These are phyloP conservation scores for Naganishia onofrii DNA, from an alignment of 768 basidiomycete species.

Conservation along the genomic window DNA sequence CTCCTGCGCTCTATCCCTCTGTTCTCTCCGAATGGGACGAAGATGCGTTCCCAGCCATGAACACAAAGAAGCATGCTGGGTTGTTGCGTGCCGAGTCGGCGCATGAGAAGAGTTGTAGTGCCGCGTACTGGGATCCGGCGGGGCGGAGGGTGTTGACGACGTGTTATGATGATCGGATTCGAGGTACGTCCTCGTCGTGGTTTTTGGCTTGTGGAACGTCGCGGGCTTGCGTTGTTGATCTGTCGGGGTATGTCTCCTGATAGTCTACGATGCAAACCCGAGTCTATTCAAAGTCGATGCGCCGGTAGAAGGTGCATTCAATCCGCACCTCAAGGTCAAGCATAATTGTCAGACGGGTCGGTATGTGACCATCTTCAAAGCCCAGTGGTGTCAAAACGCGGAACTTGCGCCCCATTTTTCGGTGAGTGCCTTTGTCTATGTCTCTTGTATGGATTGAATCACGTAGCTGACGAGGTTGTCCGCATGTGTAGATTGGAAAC, in stretches of 20 bases:
- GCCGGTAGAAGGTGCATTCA: constrained; percentile 26
- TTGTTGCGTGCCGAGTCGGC: constrained; percentile 30
- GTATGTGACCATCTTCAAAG: constrained; percentile 55
- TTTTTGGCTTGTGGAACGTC: background rate
- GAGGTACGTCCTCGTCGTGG: constrained; percentile 42
- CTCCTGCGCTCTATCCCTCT: background rate
- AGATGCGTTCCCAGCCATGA: constrained; percentile 12
- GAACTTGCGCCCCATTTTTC: constrained; percentile 50
- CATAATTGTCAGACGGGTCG: constrained; percentile 55
- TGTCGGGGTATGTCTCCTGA: background rate
- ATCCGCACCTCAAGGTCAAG: constrained; percentile 4
- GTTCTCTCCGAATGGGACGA: constrained; percentile 2
- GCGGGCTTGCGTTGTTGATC: too few relatives aligned
- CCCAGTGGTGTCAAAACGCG: constrained; percentile 53
- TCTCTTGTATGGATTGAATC: background rate
- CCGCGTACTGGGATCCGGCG: constrained; percentile 55
- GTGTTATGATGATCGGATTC: constrained; percentile 53
- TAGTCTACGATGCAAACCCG: constrained; percentile 49
- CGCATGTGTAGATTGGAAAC: constrained; percentile 45
- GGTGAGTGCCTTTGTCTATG: constrained; percentile 27
- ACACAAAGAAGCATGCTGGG: background rate
- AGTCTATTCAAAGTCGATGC: constrained; percentile 32
- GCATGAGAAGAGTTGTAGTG: constrained; percentile 50
- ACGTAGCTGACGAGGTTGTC: background rate
- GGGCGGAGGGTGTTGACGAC: constrained; percentile 53